phyloP scores from a whole-genome alignment of 441 rosid genomes.

The Erysimum cheiri region DNA sequence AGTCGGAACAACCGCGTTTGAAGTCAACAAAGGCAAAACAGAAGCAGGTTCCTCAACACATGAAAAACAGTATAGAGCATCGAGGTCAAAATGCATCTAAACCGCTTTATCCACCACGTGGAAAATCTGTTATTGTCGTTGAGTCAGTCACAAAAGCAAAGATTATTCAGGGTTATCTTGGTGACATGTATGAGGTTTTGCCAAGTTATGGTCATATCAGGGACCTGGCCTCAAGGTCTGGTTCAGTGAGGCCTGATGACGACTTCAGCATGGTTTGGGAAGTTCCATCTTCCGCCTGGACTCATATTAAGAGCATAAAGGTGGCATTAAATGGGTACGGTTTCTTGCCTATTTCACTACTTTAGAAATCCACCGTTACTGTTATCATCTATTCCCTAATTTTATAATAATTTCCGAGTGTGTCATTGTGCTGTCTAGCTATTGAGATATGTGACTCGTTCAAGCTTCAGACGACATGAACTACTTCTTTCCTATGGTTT shows the following conservation, averaged over 20 bases:
- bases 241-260: conserved; percentile 97
- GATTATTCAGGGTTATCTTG: conserved; percentile 94
- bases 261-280: conserved; percentile 99
- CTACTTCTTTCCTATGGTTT: conserved; percentile 23
- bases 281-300: conserved; percentile 97
- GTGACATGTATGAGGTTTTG: conserved; percentile 85
- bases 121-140: conserved; percentile 91
- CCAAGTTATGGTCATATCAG: conserved; percentile 98
- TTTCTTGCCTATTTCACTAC: conserved; percentile 27
- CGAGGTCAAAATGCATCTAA: conserved; percentile 50
- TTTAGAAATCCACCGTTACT: conserved; percentile 18
- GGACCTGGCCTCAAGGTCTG: conserved; percentile 96
- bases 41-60: conserved; percentile 50
- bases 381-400: conserved; percentile 13
- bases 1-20: conserved; percentile 49
- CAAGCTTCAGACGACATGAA: conserved; percentile 35
- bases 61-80: conserved; percentile 49
- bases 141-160: conserved; percentile 93
- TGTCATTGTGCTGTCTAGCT: conserved; percentile 30
- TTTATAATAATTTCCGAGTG: conserved; percentile 20
- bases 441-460: conserved; percentile 28
- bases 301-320: conserved; percentile 95
- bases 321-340: conserved; percentile 82
- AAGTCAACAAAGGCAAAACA: conserved; percentile 47
- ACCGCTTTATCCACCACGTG: conserved; percentile 80